Evolutionary conservation across 208 protist species (phyloP).

Genomic region (Crithidia sp.): DNA sequence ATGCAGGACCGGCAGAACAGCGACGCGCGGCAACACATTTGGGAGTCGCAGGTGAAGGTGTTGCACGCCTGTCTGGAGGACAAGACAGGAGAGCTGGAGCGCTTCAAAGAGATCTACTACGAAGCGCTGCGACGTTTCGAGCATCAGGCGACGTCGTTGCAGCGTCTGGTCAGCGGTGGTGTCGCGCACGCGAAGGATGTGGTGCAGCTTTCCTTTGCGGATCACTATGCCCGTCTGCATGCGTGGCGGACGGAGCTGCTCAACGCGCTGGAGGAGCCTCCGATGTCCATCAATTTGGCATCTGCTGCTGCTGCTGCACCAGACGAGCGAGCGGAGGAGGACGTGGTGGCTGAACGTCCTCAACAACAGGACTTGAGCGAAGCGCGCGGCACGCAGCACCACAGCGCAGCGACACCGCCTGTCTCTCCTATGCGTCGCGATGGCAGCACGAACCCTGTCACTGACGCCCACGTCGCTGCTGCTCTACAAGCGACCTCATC

Average conservation of each 20-base stretch:
- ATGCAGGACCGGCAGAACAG: conserved; percentile 68
- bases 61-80: conserved; percentile 68
- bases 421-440: conserved; percentile 15
- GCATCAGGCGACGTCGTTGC: conserved; percentile 51
- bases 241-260: conserved; percentile 54
- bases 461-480: not conserved
- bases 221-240: conserved; percentile 45
- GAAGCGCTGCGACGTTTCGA: conserved; percentile 82
- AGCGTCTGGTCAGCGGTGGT: conserved; percentile 60
- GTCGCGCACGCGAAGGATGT: conserved; percentile 49
- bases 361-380: not conserved
- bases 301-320: too few relatives aligned
- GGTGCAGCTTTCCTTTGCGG: conserved; percentile 38
- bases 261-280: conserved; percentile 30
- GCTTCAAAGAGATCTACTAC: conserved; percentile 76
- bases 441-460: not conserved
- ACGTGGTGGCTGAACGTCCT: not conserved
- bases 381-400: not conserved
- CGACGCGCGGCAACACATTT: conserved; percentile 80
- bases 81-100: conserved; percentile 73
- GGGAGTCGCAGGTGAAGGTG: conserved; percentile 74
- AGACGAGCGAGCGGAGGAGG: not conserved
- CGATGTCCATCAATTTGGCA: too few relatives aligned
- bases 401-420: not conserved
- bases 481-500: not conserved